A percentile compares a stretch with the other conserved stretches of the same genome.
Evolutionary conservation across 164 flowering plant species (phyloP).

Genomic region (Paratinospora sagittata): DNA sequence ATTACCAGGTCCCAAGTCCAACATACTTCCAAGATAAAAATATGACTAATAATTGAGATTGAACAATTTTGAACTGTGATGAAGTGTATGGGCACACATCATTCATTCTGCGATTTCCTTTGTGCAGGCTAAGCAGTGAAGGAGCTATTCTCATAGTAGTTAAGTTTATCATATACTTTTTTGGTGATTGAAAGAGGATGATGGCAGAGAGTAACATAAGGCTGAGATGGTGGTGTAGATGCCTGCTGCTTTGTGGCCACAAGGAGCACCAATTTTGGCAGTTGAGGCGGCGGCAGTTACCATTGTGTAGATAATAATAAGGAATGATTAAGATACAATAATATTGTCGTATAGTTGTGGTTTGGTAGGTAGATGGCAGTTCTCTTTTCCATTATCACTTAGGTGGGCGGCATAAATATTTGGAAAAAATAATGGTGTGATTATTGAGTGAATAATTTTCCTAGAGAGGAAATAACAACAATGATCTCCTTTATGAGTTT

Average conservation of each 20-base stretch:
- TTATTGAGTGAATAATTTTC: background rate
- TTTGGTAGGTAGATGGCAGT: background rate
- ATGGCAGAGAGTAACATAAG: background rate
- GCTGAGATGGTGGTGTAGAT: background rate
- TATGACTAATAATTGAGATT: no score
- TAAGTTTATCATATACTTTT: background rate
- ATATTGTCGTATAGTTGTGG: background rate
- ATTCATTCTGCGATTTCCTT: background rate
- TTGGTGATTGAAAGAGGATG: background rate
- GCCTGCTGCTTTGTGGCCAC: background rate
- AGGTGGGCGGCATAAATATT: background rate
- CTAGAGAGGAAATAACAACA: background rate
- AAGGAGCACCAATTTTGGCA: background rate
- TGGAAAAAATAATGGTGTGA: background rate
- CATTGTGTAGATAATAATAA: slow-evolving; percentile 7
- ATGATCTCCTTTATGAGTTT: background rate
- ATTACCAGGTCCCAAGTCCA: no score
- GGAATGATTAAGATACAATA: background rate
- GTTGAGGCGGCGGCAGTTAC: background rate
- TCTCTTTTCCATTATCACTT: background rate
- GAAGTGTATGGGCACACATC: background rate
- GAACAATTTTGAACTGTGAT: background rate
- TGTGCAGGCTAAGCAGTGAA: slow-evolving; percentile 42
- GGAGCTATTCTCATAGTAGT: background rate
- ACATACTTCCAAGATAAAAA: no score